Conservation (phyloP, 179 eudicot species). For the Spinacia oleracea region DNA sequence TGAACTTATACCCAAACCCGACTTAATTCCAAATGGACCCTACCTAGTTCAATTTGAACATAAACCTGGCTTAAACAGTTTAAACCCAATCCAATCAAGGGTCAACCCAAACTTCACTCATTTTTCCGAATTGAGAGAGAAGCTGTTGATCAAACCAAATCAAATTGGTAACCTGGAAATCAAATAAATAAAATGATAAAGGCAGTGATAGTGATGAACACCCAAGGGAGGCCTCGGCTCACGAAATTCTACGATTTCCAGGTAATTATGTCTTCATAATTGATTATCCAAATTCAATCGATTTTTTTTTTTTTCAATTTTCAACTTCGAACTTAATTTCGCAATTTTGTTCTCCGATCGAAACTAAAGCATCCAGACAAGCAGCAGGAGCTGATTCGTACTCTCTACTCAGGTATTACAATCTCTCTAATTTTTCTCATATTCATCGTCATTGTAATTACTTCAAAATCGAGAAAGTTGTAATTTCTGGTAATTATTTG, state of each 20-base stretch:
- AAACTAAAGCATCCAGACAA: slow-evolving; percentile 64
- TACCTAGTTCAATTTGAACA: too few species aligned
- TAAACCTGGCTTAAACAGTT: too few species aligned
- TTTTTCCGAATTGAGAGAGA: too few species aligned
- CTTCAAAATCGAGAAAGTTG: background rate
- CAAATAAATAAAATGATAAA: slow-evolving; percentile 50
- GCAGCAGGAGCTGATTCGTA: slow-evolving; percentile 79
- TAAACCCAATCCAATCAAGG: too few species aligned
- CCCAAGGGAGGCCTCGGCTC: slow-evolving; percentile 86
- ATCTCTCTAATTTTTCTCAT: background rate
- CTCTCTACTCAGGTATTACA: slow-evolving; percentile 58
- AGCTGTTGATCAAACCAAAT: background rate
- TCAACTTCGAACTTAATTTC: background rate
- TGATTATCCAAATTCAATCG: background rate
- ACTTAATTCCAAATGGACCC: too few species aligned
- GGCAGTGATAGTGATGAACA: slow-evolving; percentile 85
- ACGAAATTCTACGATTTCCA: slow-evolving; percentile 76
- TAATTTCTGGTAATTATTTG: slow-evolving; percentile 9
- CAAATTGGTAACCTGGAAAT: background rate
- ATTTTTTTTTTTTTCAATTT: background rate
- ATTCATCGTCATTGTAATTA: slow-evolving; percentile 5
- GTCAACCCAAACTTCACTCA: too few species aligned
- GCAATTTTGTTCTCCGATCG: background rate
- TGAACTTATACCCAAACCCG: too few species aligned
- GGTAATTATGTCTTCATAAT: slow-evolving; percentile 32